Evolutionary conservation across 1,284 basidiomycete species (phyloP).

Genomic region (Ustilago crameri): DNA sequence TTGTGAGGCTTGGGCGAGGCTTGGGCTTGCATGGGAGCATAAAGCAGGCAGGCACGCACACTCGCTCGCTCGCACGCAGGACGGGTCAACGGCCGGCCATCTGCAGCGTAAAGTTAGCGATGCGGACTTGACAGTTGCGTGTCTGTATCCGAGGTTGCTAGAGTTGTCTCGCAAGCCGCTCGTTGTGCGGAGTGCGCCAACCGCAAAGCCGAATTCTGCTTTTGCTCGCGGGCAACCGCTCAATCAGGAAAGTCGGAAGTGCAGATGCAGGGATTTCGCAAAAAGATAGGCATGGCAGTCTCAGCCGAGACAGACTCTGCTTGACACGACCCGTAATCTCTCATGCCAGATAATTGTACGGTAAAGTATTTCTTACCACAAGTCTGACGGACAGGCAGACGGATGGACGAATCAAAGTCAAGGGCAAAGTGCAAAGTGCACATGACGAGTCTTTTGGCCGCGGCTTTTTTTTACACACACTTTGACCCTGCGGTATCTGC

Average conservation of each 20-base stretch:
- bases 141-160: no score
- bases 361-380: not conserved
- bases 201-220: no score
- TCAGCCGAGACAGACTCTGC: not conserved
- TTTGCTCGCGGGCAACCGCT: no score
- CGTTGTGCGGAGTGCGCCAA: no score
- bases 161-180: no score
- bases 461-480: no score
- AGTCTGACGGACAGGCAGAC: not conserved
- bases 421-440: no score
- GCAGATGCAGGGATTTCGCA: not conserved
- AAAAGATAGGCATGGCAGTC: not conserved
- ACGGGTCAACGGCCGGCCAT: constrained; percentile 1
- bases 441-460: no score
- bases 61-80: no score
- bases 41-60: not conserved
- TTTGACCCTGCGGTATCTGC: no score
- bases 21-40: not conserved
- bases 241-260: not conserved
- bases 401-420: not conserved
- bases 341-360: not conserved
- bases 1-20: no score
- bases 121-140: not conserved
- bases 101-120: not conserved
- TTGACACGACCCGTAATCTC: not conserved